A percentile compares a stretch with the other conserved stretches of the same genome.
These are phyloP conservation scores for Byssoonygena ceratinophila DNA, from an alignment of 2,329 filamentous ascomycete genomes.

Conservation along the genomic window DNA sequence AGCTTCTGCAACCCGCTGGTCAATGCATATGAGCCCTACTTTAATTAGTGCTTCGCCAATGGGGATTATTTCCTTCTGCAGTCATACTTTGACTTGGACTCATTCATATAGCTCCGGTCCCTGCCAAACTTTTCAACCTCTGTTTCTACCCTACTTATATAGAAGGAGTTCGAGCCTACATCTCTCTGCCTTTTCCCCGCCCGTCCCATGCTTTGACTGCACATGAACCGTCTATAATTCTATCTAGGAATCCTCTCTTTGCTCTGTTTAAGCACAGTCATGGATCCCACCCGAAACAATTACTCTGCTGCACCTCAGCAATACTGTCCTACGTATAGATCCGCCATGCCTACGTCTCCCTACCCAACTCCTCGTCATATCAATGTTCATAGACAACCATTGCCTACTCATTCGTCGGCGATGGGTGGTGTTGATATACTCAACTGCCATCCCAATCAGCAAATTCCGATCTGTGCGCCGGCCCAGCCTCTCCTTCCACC, in stretches of 20 bases:
- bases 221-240: not conserved
- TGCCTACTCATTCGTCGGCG: slow-evolving; percentile 16
- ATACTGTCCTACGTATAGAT: slow-evolving; percentile 13
- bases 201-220: not conserved
- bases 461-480: slow-evolving; percentile 17
- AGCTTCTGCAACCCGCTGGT: slow-evolving; percentile 2
- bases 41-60: slow-evolving; percentile 8
- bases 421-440: slow-evolving; percentile 2
- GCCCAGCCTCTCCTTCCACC: slow-evolving; percentile 19
- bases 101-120: slow-evolving; percentile 3
- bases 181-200: not conserved
- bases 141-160: not conserved
- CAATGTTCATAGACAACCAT: slow-evolving; percentile 13
- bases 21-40: slow-evolving; percentile 10
- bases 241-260: not conserved
- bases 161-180: too few species aligned
- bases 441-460: not conserved
- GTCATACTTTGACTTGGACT: not conserved
- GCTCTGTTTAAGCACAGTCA: slow-evolving; percentile 5
- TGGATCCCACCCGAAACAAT: slow-evolving; percentile 22
- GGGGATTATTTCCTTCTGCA: not conserved
- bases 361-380: slow-evolving; percentile 22
- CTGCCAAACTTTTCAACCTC: not conserved
- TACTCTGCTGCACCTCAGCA: slow-evolving; percentile 19
- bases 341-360: slow-evolving; percentile 14